phyloP scores from a whole-genome alignment of 495 filamentous ascomycete species.

The Xylaria bambusicola region DNA sequence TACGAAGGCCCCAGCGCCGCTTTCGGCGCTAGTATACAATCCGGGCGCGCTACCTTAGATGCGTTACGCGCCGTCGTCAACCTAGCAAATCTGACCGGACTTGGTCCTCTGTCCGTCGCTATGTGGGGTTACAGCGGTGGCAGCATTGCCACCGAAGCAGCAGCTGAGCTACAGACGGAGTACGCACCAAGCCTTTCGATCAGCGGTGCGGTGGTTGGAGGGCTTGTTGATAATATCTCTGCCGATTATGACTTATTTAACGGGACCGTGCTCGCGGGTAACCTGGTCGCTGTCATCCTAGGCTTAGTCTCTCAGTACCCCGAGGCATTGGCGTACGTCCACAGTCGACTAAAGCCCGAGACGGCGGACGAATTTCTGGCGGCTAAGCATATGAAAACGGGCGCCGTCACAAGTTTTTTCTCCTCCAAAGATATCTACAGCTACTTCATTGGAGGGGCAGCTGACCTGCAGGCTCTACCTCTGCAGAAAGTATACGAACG shows the following conservation, averaged over 20 bases:
- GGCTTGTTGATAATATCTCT: constrained; percentile 26
- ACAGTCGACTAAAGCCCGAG: background rate
- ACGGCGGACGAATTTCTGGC: constrained; percentile 4
- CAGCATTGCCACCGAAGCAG: constrained; percentile 55
- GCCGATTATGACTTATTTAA: no score
- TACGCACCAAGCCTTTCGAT: constrained; percentile 55
- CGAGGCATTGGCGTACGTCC: background rate
- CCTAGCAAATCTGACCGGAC: constrained; percentile 5
- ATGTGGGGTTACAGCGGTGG: constrained; percentile 64
- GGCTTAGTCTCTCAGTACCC: no score
- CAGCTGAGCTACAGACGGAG: constrained; percentile 49
- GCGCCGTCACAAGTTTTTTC: constrained; percentile 9
- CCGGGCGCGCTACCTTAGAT: constrained; percentile 51
- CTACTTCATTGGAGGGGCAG: constrained; percentile 41
- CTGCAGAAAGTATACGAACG: constrained; percentile 22
- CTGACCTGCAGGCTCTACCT: constrained; percentile 25
- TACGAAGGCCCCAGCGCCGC: constrained; percentile 47
- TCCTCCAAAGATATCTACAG: constrained; percentile 37
- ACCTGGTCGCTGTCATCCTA: no score
- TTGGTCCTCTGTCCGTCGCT: constrained; percentile 27
- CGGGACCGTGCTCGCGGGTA: no score
- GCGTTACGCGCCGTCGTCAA: constrained; percentile 45
- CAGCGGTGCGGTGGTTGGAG: constrained; percentile 52
- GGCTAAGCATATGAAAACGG: background rate
- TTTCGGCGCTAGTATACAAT: constrained; percentile 44